Evolutionary conservation across 805 yeast genomes (phyloP), one percentile per base, ranked within the genome.

Genomic region (Ogataea paraovalis): DNA sequence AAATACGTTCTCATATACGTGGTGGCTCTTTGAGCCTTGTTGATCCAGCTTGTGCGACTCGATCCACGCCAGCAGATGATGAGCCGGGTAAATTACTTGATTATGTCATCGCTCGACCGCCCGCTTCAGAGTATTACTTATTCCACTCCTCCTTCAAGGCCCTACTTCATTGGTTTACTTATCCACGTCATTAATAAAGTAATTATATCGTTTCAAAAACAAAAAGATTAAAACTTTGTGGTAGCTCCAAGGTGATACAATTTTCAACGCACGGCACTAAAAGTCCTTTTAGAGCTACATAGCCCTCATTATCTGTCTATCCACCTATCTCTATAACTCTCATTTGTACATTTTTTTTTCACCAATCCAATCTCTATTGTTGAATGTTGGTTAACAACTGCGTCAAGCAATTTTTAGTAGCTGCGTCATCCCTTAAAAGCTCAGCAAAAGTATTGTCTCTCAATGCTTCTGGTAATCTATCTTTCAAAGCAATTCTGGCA

Each of bases 401-500:
- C 2, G 90, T 83, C 51, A 94, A 72, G 61, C 97, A 88, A 56
- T 90, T 78, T 60, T 87, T 89, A 7, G 97, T 89, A 13, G 91
- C 89, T 2, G 80, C 78, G 60, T 92, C 99, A 57, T 92, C 98
- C 57, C 84, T 82, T 46, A 92, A 73, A 2, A 85, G 83, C 40
- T 75, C 72, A 33, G 85, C 79, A 64, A 94, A 91, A 0, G 98
- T 87, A 18, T 87, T 92, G 64, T 87, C 96, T 52, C 87, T 80
- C 58, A 92, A 74, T 2, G 95, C 87, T 56, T 85, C 92, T 2
- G 99, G 98, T 43, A 94, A 70, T 20, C 87, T 83, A 49, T 82
- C 85, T 41, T 87, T 83, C 55, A 92, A 73, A 0, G 96, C 90
- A 53, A 86, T 86, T 55, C 97, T 76, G 2, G 98, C 97, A 53